Evolutionary conservation across 192 early-diverging fungal genomes (phyloP), one percentile per base, ranked within the genome.

Genomic region (Coemansia sp.): DNA sequence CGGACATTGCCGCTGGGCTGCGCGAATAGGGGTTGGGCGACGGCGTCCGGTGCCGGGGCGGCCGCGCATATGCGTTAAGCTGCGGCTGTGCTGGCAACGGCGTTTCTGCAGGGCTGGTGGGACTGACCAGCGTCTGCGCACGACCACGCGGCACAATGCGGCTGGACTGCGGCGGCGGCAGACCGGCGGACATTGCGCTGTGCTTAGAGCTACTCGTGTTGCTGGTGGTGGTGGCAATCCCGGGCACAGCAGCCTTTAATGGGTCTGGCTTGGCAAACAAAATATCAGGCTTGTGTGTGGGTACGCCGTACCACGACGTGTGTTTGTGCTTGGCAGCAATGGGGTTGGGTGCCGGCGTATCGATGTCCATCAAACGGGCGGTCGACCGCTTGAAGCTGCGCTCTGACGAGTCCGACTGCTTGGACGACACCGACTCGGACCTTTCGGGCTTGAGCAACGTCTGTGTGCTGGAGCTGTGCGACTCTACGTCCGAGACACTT

Each of bases 301-400:
- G 62, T 12, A 42, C 61, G 57, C 6, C 56, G 50, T 73, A 67
- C 71, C 69, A 77, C 16, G 69, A 65, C 18, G 64, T 1, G 17
- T 45, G 42, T 16, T 45, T 45, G n/a, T 63, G 51, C 18, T 67
- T 67, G 18, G 29, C 14, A 6, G 20, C 31, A 12, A 16, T 12
- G 42, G 11, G 17, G 62, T 34, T 40, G 31, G 17, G 31, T 28
- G 64, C 40, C 16, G 30, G 42, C 29, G 40, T 36, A 2, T 58
- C 56, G n/a, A 42, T 48, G 22, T 58, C 55, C 7, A 14, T n/a
- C 5, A 82, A 63, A 3, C 79, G 73, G 6, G 71, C 73, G 6
- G 79, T 82, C 18, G 79, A 82, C 17, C 79, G 73, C 51, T 75
- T 76, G 34, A 75, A 82, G 30, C 69, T 73, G 64, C 79, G 73